These are phyloP conservation scores for Morella rubra DNA, from an alignment of 306 rosid genomes.

Conservation along the genomic window DNA sequence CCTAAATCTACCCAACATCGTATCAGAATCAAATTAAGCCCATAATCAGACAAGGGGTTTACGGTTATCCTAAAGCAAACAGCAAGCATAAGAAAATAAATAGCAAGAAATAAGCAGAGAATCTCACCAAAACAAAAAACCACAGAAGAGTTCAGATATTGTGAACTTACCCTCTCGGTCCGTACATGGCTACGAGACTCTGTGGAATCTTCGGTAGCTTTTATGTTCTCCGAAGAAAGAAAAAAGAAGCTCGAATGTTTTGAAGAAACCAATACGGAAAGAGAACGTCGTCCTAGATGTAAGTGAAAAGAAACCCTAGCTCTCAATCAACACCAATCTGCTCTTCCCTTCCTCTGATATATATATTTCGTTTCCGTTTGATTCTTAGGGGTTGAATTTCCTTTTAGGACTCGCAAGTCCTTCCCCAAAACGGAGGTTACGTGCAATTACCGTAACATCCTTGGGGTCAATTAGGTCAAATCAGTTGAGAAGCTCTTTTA, in stretches of 20 bases:
- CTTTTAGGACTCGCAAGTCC: no score
- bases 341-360: no score
- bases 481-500: no score
- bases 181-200: slow-evolving; percentile 9
- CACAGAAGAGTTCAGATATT: neutral
- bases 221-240: neutral
- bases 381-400: no score
- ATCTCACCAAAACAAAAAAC: neutral
- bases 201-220: neutral
- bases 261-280: neutral
- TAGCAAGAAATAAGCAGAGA: neutral
- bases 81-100: neutral
- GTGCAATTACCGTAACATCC: neutral
- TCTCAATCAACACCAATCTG: neutral
- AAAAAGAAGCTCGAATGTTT: neutral
- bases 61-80: neutral
- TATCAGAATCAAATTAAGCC: neutral
- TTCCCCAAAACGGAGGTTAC: neutral
- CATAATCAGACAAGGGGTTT: neutral
- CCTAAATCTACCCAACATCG: neutral
- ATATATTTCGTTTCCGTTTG: no score
- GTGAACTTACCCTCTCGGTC: slow-evolving; percentile 16
- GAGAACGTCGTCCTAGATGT: neutral
- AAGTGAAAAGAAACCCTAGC: neutral
- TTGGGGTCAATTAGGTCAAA: neutral